Evolutionary conservation across 306 rosid species (phyloP).

Genomic region (Comarum palustre): DNA sequence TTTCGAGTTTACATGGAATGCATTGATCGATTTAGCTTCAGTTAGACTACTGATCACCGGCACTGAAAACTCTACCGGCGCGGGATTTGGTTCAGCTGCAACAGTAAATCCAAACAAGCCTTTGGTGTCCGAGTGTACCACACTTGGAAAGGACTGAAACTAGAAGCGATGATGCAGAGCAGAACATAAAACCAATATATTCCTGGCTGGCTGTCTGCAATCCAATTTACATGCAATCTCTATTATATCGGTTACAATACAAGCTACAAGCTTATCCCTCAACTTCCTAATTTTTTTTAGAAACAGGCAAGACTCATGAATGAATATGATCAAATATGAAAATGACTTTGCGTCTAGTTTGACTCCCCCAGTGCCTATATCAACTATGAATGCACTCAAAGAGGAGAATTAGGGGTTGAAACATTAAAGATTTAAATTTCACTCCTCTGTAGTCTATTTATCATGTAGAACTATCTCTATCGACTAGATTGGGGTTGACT

Average conservation of each 20-base stretch:
- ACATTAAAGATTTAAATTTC: too few relatives aligned
- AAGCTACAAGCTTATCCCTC: slow-evolving; percentile 37
- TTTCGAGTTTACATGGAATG: not conserved
- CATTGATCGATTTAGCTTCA: not conserved
- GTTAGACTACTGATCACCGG: not conserved
- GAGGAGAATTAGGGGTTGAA: too few relatives aligned
- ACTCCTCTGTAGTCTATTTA: too few relatives aligned
- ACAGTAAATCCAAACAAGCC: not conserved
- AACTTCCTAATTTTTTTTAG: slow-evolving; percentile 56
- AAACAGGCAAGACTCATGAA: slow-evolving; percentile 63
- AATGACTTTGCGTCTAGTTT: slow-evolving; percentile 23
- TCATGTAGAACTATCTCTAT: slow-evolving; percentile 1
- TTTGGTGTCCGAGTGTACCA: not conserved
- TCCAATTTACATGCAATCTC: slow-evolving; percentile 43
- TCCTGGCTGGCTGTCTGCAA: slow-evolving; percentile 17
- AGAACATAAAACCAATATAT: not conserved
- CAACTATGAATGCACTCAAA: too few relatives aligned
- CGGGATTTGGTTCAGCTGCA: not conserved
- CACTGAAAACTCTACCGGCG: not conserved
- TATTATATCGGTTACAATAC: slow-evolving; percentile 31
- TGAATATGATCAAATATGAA: too few relatives aligned
- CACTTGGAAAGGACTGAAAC: not conserved
- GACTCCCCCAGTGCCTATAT: slow-evolving; percentile 5
- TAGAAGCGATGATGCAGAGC: not conserved
- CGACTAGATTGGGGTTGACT: slow-evolving; percentile 30